These are phyloP conservation scores for Epichloe brachyelytri DNA, from an alignment of 2,329 filamentous ascomycete genomes.

Conservation along the genomic window DNA sequence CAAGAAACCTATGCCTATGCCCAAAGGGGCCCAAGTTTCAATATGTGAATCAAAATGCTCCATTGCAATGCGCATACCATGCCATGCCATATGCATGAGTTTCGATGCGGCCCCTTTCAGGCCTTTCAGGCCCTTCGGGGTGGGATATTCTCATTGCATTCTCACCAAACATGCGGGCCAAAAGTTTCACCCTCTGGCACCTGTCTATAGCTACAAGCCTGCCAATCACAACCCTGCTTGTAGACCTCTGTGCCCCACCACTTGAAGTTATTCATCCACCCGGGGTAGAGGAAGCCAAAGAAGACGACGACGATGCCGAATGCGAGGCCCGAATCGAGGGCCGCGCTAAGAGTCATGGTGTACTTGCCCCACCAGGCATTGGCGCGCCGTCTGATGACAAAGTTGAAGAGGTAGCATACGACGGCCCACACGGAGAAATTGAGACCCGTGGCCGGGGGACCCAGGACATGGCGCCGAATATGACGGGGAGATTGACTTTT, in stretches of 20 bases:
- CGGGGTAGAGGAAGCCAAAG: slow-evolving; percentile 75
- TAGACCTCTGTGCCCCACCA: slow-evolving; percentile 89
- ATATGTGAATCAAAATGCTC: background rate
- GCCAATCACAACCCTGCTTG: slow-evolving; percentile 75
- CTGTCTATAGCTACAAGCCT: slow-evolving; percentile 57
- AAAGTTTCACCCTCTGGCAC: slow-evolving; percentile 53
- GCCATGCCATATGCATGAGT: background rate
- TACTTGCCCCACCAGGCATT: slow-evolving; percentile 82
- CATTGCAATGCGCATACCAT: background rate
- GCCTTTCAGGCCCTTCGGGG: no score
- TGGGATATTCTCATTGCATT: background rate
- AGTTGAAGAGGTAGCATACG: slow-evolving; percentile 78
- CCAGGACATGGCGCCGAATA: slow-evolving; percentile 75
- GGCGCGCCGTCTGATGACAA: slow-evolving; percentile 54
- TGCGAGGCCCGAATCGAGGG: slow-evolving; percentile 69
- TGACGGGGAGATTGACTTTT: slow-evolving; percentile 69
- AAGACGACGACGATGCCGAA: slow-evolving; percentile 76
- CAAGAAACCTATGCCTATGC: background rate
- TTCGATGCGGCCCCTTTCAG: background rate
- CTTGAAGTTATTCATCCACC: slow-evolving; percentile 56
- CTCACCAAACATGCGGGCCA: slow-evolving; percentile 48
- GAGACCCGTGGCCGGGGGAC: slow-evolving; percentile 73
- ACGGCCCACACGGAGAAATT: slow-evolving; percentile 83
- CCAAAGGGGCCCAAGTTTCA: background rate
- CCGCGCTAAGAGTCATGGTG: slow-evolving; percentile 77